These are phyloP conservation scores for Heterobasidion occidentale DNA, from an alignment of 1,284 basidiomycete genomes.

Conservation along the genomic window DNA sequence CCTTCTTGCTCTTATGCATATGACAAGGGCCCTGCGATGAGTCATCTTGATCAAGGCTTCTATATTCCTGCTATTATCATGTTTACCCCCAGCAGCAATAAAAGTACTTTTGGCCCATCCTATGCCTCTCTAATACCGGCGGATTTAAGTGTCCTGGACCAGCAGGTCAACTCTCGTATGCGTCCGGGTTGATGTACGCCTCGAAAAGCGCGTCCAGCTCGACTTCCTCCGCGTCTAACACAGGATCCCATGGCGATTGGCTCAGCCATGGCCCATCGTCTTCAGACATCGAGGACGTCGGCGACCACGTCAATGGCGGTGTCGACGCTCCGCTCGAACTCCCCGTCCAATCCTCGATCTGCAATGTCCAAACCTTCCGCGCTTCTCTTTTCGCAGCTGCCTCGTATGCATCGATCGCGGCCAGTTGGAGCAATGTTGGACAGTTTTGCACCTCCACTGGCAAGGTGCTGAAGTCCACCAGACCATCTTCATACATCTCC, in stretches of 20 bases:
- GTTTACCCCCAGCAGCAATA: too few relatives aligned
- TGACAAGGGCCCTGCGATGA: too few relatives aligned
- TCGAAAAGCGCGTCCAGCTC: conserved; percentile 18
- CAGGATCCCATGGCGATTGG: not conserved
- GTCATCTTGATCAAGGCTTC: too few relatives aligned
- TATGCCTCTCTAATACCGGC: too few relatives aligned
- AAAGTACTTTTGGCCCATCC: too few relatives aligned
- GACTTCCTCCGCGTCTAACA: not conserved
- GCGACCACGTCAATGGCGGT: not conserved
- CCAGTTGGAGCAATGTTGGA: not conserved
- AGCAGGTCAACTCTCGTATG: conserved; percentile 16
- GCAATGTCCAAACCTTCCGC: not conserved
- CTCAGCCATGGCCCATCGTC: not conserved
- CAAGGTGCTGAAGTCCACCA: not conserved
- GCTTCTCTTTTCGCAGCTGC: not conserved
- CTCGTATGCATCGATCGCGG: not conserved
- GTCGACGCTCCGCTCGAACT: not conserved
- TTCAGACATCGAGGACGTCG: not conserved
- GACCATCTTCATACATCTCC: not conserved
- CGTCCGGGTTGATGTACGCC: conserved; percentile 28
- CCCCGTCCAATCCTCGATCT: not conserved
- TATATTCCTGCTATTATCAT: too few relatives aligned
- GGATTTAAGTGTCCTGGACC: not conserved
- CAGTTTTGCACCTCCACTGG: not conserved
- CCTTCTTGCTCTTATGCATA: not conserved